Conservation (phyloP, 495 filamentous ascomycete genomes). For the Penicillium samsonianum region DNA sequence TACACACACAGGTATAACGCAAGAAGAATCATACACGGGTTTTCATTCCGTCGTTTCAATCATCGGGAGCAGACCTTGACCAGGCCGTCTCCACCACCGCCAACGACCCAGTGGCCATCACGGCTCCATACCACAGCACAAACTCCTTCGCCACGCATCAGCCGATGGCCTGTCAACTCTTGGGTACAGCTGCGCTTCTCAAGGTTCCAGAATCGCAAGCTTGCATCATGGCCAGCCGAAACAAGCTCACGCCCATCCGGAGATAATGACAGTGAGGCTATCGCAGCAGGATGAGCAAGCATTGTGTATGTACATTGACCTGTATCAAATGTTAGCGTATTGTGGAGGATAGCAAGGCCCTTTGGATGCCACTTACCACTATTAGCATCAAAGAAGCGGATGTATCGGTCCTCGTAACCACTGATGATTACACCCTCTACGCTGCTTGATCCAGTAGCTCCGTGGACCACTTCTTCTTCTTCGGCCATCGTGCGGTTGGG, state of each 20-base stretch:
- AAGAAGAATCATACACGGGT: conserved; percentile 40
- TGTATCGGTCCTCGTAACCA: conserved; percentile 92
- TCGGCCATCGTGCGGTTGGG: conserved; percentile 60
- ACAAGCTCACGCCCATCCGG: conserved; percentile 94
- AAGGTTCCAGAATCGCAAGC: conserved; percentile 94
- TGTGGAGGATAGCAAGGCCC: neutral
- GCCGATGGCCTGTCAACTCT: conserved; percentile 84
- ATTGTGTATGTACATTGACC: conserved; percentile 99
- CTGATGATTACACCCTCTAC: conserved; percentile 91
- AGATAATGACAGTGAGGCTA: conserved; percentile 84
- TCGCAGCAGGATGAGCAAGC: conserved; percentile 91
- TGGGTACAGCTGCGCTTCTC: conserved; percentile 93
- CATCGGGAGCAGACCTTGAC: conserved; percentile 90
- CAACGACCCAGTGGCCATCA: conserved; percentile 92
- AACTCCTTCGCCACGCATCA: conserved; percentile 94
- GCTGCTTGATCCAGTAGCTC: conserved; percentile 82
- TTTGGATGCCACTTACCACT: conserved; percentile 70
- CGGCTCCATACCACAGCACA: conserved; percentile 92
- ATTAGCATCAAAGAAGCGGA: conserved; percentile 97
- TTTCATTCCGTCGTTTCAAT: conserved; percentile 30
- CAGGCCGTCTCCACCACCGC: conserved; percentile 92
- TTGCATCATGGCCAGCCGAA: conserved; percentile 92
- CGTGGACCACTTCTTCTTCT: conserved; percentile 70
- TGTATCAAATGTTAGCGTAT: conserved; percentile 47
- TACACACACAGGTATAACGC: conserved; percentile 26